A percentile compares a stretch with the other conserved stretches of the same genome.
Evolutionary conservation across 495 filamentous ascomycete genomes (phyloP).

Genomic region (Schizothecium vesticola): DNA sequence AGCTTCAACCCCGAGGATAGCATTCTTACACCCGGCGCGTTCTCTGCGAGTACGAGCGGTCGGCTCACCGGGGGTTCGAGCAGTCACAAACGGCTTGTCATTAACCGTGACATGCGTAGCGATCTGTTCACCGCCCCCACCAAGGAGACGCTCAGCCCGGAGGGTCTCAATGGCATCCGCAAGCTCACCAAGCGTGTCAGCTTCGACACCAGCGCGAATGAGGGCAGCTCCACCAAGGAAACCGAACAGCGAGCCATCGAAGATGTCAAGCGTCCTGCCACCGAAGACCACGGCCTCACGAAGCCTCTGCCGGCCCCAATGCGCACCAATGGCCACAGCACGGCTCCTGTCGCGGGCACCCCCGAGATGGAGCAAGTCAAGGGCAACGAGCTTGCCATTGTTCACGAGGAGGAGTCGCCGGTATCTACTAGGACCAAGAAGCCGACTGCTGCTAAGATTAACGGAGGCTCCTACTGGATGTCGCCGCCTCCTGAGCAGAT

Average conservation of each 20-base stretch:
- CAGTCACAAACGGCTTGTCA: conserved; percentile 81
- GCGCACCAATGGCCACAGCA: conserved; percentile 44
- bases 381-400: conserved; percentile 71
- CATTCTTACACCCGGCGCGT: conserved; percentile 77
- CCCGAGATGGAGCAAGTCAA: conserved; percentile 70
- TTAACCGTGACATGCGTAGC: conserved; percentile 77
- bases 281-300: not conserved
- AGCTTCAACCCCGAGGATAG: conserved; percentile 62
- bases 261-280: not conserved
- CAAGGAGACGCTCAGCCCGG: conserved; percentile 38
- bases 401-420: conserved; percentile 61
- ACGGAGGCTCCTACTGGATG: conserved; percentile 80
- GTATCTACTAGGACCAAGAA: conserved; percentile 25
- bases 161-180: conserved; percentile 46
- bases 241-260: conserved; percentile 1
- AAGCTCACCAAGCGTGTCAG: conserved; percentile 80
- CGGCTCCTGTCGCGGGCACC: conserved; percentile 36
- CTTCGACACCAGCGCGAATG: conserved; percentile 62
- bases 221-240: conserved; percentile 24
- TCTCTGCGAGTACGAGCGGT: conserved; percentile 63
- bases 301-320: conserved; percentile 23
- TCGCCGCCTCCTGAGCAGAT: conserved; percentile 65
- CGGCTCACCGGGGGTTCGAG: conserved; percentile 53
- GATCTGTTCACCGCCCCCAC: conserved; percentile 63
- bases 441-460: conserved; percentile 43